Base-by-base conservation (phyloP, 2,329 filamentous ascomycete species). In the Fusarium kyushuense region DNA sequence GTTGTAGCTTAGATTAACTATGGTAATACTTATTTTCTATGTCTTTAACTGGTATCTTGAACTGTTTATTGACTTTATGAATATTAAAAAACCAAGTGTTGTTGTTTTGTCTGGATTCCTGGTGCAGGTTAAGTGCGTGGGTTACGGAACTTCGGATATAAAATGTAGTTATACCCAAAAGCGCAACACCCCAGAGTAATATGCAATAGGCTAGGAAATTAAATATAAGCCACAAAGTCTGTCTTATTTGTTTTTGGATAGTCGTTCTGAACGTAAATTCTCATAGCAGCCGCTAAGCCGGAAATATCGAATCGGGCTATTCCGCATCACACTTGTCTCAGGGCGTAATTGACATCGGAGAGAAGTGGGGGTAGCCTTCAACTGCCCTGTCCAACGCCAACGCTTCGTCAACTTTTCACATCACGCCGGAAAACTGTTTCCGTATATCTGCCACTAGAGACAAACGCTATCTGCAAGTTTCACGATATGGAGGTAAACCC, bases 371-470 rank as follows among this genome's bases (percentile, higher is more conserved):
- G 19, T 8, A 21, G 7, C 17, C 9, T 19, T 25, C 16, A 6
- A 8, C 23, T 12, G 12, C n/a, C 14, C 32, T 27, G 30, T 27
- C n/a, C 17, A 19, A 27, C 41, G 7, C 11, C 29, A 60, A 58
- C 43, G 43, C 43, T 35, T 56, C 42, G 25, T 47, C 35, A 38
- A 33, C 36, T 32, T 49, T 43, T 19, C 51, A 56, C 19, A 55
- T 14, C 42, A n/a, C 42, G 33, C 21, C 58, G 49, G 58, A 49
- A 49, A 63, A 19, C 27, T 29, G 41, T 40, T 40, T 23, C 60
- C 60, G 51, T 25, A 8, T 25, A 19, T 35, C 42, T 12, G 14
- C 40, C 21, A 12, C 21, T 42, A 42, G 7, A 13, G 17, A 42
- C 33, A 48, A 14, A 43, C 43, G 32, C 21, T 30, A 58, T 29